These are phyloP conservation scores for Sporothrix dimorphospora DNA, from an alignment of 2,329 filamentous ascomycete species.

Conservation along the genomic window DNA sequence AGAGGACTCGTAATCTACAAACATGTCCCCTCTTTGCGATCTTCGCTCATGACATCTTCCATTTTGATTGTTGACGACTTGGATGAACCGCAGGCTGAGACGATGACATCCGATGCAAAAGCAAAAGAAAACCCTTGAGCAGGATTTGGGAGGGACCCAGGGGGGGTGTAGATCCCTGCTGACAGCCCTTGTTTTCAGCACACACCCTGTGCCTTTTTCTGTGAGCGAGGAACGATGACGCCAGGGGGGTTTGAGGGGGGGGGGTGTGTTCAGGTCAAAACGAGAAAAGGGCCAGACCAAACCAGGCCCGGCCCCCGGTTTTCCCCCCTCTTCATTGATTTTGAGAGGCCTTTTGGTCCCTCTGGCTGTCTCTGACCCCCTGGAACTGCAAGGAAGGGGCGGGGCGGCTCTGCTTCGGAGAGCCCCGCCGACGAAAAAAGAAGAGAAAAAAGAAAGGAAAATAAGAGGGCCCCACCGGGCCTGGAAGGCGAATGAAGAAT, in stretches of 20 bases:
- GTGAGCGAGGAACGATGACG: conserved; percentile 2
- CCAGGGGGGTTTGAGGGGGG: neutral
- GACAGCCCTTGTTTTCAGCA: neutral
- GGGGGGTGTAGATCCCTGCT: neutral
- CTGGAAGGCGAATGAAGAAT: neutral
- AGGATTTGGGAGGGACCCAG: neutral
- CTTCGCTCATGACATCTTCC: neutral
- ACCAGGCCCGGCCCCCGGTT: neutral
- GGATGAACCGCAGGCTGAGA: neutral
- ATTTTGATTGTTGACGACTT: neutral
- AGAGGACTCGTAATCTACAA: neutral
- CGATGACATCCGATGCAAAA: neutral
- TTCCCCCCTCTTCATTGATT: neutral
- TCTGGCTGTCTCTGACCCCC: neutral
- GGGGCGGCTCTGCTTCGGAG: conserved; percentile 24
- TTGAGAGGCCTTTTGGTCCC: neutral
- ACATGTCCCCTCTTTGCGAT: neutral
- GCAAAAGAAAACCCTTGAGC: neutral
- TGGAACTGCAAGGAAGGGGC: neutral
- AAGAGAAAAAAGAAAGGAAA: neutral
- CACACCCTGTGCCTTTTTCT: too few relatives aligned
- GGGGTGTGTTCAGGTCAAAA: neutral
- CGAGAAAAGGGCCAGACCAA: conserved; percentile 1
- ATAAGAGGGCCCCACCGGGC: neutral
- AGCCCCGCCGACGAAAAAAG: neutral